Base-by-base conservation (phyloP, 2,329 filamentous ascomycete species). In the Neophaeococcomyces aloes region DNA sequence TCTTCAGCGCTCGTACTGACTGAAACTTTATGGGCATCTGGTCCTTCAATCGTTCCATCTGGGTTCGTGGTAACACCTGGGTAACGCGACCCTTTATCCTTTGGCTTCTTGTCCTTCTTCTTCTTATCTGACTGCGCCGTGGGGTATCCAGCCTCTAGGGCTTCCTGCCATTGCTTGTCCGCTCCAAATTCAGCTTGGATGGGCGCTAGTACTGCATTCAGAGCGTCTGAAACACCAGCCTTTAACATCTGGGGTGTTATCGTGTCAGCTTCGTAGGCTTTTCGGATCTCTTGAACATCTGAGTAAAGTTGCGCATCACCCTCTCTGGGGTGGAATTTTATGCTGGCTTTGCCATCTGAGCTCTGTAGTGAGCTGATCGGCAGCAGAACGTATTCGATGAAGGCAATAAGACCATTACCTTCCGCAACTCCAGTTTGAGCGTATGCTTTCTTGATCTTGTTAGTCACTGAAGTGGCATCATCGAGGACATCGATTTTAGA, bases 401-500 rank as follows among this genome's bases (percentile, higher is more conserved):
- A 88, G 2, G 83, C 78, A 40, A 96, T 68, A 10, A 96, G 70
- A 15, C 89, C 91, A 59, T 96, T 96, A 23, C 81, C 83, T 56
- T 94, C 86, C 3, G 85, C 72, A 19, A 82, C 72, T 57, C 79
- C 78, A 25, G 87, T 87, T 13, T 78, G 76, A 17, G 83, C 84
- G 50, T 82, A 77, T 0, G 89, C 87, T 65, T 95, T 95, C 59
- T 80, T 80, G 42, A 94, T 71, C 71, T 94, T 94, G 70, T 83
- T 86, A 54, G 74, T 69, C 11, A 96, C 82, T 2, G 68, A 65
- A 0, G 93, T 86, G 0, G 83, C 69, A 0, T 75, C 53, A 58
- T 96, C 91, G 14, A 96, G 75, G n/a, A 96, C 72, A 59, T 96
- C 91, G 53, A 96, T 93, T 67, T 95, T 95, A 59, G 79, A 85